Evolutionary conservation across 331 rosid genomes (phyloP), one percentile per base, ranked within the genome.

Genomic region (Prunus yedoensis): DNA sequence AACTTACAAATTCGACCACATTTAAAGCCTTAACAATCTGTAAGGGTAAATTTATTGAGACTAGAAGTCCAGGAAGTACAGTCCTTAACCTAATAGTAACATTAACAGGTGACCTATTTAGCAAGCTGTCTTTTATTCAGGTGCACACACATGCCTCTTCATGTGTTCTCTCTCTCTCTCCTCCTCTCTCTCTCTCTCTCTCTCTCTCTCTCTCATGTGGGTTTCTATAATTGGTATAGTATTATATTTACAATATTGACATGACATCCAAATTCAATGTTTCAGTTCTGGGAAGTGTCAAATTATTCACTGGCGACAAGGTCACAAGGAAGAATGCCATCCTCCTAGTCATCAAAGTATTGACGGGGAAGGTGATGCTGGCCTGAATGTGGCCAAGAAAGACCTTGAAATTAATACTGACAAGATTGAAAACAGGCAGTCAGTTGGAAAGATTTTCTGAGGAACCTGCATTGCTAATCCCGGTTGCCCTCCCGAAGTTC

Each of bases 291-390:
- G 89, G 47, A 84, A 87, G 85, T 95, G 99, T 75, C 99, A 95
- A 88, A 89, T 92, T 28, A 67, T 87, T 77, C 99, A 95, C 79
- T 95, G 97, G 99, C 88, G 94, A 53, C 97, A 87, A 84, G 99
- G 99, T 43, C 97, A 94, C 87, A 94, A 83, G 83, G 89, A 82
- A 30, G 93, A 94, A 56, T 94, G 98, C 68, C 89, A 23, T 69
- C 95, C 95, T 79, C 87, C 88, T 21, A 77, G 30, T 68, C 62
- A 73, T 25, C 68, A 4, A 53, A 74, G 43, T 72, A 47, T 71
- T 77, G 82, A 58, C 23, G 73, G 10, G 67, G 79, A 66, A 47
- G 80, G 66, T 64, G 85, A 73, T 83, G 43, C 68, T 62, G 84
- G 70, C 74, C 81, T 56, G 70, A 80, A 83, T 64, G 77, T 71